These are phyloP conservation scores for Phoenix roebelenii DNA, from an alignment of 176 grass and related monocot species.

Conservation along the genomic window DNA sequence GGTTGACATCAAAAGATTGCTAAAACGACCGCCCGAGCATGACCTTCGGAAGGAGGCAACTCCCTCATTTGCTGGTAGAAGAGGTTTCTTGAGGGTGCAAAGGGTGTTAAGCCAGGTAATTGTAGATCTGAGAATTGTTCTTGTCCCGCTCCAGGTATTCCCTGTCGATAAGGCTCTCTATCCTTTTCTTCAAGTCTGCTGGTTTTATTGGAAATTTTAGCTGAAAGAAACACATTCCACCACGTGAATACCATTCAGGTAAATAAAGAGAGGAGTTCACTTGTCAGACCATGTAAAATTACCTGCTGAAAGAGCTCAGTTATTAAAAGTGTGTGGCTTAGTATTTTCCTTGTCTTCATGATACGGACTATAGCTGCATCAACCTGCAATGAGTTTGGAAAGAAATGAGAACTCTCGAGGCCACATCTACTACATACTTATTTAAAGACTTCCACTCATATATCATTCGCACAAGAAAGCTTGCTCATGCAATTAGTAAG, in stretches of 20 bases:
- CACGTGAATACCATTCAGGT: too few species aligned
- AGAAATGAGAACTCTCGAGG: too few species aligned
- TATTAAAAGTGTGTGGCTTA: slow-evolving; percentile 96
- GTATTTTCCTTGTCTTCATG: slow-evolving; percentile 96
- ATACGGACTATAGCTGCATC: slow-evolving; percentile 96
- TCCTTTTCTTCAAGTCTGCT: slow-evolving; percentile 96
- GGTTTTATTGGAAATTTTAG: slow-evolving; percentile 99
- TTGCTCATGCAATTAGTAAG: too few species aligned
- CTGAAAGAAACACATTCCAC: slow-evolving; percentile 29
- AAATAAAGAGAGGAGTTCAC: neutral
- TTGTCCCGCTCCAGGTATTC: slow-evolving; percentile 95
- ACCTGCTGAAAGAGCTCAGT: slow-evolving; percentile 99
- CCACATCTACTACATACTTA: too few species aligned
- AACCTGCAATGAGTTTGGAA: slow-evolving; percentile 42
- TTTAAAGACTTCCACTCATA: too few species aligned
- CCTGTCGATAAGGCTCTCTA: slow-evolving; percentile 92
- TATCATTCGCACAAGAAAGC: too few species aligned
- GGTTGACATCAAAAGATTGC: too few species aligned
- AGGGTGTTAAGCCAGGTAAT: slow-evolving; percentile 68
- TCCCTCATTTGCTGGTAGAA: too few species aligned
- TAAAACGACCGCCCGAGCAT: too few species aligned
- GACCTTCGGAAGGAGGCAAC: too few species aligned
- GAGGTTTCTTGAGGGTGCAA: too few species aligned
- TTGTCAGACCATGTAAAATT: neutral
- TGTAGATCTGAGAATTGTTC: slow-evolving; percentile 99